Conservation (phyloP, 768 basidiomycete genomes). For the button mushroom (Agaricus bisporus) region DNA sequence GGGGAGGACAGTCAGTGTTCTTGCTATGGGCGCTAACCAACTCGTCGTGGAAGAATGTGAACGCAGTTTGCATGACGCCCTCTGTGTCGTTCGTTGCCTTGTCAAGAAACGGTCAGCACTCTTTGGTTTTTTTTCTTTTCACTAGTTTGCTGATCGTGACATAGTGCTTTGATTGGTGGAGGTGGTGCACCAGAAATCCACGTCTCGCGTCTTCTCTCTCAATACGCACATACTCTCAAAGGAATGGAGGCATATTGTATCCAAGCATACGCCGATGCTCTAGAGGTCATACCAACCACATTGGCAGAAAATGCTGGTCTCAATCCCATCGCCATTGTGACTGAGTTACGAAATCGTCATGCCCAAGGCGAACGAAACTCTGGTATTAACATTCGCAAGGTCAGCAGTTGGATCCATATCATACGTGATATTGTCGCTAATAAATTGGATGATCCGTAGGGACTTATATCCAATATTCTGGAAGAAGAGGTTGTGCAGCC, state of each 20-base stretch:
- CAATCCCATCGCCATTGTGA: constrained; percentile 97
- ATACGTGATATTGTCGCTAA: not conserved
- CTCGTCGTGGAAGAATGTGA: constrained; percentile 96
- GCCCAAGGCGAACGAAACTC: constrained; percentile 92
- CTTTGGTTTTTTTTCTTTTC: not conserved
- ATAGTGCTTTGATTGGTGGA: constrained; percentile 85
- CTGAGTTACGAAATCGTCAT: constrained; percentile 94
- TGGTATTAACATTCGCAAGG: constrained; percentile 98
- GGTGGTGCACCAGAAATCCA: constrained; percentile 98
- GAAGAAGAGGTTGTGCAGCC: constrained; percentile 99
- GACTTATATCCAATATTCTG: constrained; percentile 92
- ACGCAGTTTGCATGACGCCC: constrained; percentile 94
- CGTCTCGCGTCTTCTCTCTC: constrained; percentile 84
- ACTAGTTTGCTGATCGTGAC: not conserved
- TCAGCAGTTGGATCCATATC: constrained; percentile 22
- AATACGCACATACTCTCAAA: constrained; percentile 87
- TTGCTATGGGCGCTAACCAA: constrained; percentile 90
- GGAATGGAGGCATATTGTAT: constrained; percentile 99
- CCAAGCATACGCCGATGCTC: constrained; percentile 95
- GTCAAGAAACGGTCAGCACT: constrained; percentile 88
- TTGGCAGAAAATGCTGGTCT: constrained; percentile 98
- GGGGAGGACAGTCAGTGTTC: constrained; percentile 90
- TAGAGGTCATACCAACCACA: constrained; percentile 97
- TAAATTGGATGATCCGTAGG: constrained; percentile 42
- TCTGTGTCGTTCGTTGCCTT: constrained; percentile 97